phyloP scores from a whole-genome alignment of 768 basidiomycete genomes.

The Auricularia sp. region DNA sequence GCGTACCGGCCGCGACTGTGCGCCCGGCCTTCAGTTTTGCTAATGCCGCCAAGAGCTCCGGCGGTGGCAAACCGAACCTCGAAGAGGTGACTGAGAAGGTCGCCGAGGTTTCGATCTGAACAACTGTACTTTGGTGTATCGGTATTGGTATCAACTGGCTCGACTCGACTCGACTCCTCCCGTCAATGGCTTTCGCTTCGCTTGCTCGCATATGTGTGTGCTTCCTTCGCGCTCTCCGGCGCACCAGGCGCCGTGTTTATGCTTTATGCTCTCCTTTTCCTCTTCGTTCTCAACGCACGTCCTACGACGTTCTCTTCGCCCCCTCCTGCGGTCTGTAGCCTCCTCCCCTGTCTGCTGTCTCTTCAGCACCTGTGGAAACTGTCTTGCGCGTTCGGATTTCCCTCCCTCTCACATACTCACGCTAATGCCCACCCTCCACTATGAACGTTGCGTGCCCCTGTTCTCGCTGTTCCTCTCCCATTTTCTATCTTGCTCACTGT shows the following conservation, averaged over 20 bases:
- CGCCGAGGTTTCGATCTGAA: slow-evolving; percentile 15
- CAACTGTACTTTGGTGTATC: slow-evolving; percentile 1
- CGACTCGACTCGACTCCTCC: neutral
- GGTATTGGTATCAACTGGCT: neutral
- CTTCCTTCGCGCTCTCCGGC: neutral
- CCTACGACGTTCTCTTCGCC: no score
- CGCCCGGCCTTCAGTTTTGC: slow-evolving; percentile 76
- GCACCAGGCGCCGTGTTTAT: neutral
- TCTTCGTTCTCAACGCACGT: no score
- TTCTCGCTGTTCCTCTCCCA: neutral
- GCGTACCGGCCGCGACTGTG: slow-evolving; percentile 34
- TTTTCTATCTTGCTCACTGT: neutral
- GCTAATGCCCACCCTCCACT: neutral
- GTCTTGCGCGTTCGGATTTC: neutral
- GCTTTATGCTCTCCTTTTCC: neutral
- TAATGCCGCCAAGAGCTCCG: slow-evolving; percentile 38
- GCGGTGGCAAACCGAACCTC: slow-evolving; percentile 15
- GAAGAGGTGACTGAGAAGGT: slow-evolving; percentile 19
- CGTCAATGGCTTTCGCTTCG: neutral
- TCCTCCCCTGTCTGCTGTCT: no score
- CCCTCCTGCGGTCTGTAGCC: no score
- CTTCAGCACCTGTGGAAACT: neutral
- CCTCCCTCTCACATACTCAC: neutral
- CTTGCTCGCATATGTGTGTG: neutral
- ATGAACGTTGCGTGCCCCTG: neutral